A percentile compares a stretch with the other conserved stretches of the same genome.
Conservation (phyloP, 805 yeast genomes). For the Lachancea sp. region DNA sequence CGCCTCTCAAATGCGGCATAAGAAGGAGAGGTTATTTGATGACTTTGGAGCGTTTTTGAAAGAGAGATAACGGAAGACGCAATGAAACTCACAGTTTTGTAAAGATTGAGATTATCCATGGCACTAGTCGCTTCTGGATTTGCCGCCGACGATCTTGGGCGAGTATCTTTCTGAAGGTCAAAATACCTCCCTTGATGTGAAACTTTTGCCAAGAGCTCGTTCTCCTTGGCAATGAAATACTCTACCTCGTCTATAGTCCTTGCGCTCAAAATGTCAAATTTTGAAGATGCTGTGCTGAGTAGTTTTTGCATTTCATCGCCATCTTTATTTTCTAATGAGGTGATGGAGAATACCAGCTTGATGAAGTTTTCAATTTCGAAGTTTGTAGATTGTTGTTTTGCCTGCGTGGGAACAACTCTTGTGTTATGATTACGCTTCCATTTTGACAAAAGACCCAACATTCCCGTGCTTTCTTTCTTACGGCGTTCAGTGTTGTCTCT, state of each 20-base stretch:
- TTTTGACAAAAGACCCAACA: slow-evolving; percentile 24
- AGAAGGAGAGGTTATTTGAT: slow-evolving; percentile 20
- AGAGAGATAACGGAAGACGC: slow-evolving; percentile 32
- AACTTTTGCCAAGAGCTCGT: slow-evolving; percentile 30
- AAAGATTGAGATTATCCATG: slow-evolving; percentile 32
- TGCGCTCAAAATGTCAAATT: slow-evolving; percentile 62
- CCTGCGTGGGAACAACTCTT: slow-evolving; percentile 2
- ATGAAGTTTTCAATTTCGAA: slow-evolving; percentile 35
- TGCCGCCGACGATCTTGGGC: background rate
- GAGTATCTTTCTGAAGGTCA: slow-evolving; percentile 3
- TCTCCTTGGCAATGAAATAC: slow-evolving; percentile 43
- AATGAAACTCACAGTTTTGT: slow-evolving; percentile 31
- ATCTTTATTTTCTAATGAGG: slow-evolving; percentile 23
- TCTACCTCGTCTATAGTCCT: slow-evolving; percentile 66
- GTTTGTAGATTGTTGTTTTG: slow-evolving; percentile 10
- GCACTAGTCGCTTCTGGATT: slow-evolving; percentile 20
- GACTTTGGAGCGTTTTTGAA: slow-evolving; percentile 24
- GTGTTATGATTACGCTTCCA: slow-evolving; percentile 28
- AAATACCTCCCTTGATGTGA: slow-evolving; percentile 6
- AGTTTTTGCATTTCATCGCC: slow-evolving; percentile 12
- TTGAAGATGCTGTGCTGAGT: slow-evolving; percentile 18
- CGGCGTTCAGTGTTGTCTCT: slow-evolving; percentile 2
- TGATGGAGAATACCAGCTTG: slow-evolving; percentile 32
- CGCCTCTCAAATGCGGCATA: slow-evolving; percentile 21
- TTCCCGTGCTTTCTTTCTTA: slow-evolving; percentile 14